Evolutionary conservation across 441 rosid species (phyloP).

Genomic region (Pelargonium fulgidum): DNA sequence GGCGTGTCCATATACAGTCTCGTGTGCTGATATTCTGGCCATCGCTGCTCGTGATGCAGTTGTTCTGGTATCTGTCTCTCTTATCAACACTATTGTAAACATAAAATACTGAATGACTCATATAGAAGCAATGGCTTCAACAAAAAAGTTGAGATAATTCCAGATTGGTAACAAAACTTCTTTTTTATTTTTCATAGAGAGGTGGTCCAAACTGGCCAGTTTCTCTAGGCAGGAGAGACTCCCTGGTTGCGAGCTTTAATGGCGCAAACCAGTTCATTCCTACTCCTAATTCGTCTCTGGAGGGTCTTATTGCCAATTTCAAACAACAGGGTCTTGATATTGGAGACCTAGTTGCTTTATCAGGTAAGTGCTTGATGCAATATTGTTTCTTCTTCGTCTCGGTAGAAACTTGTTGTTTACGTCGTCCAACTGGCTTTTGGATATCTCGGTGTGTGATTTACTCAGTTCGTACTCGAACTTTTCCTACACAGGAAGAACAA

Average conservation of each 20-base stretch:
- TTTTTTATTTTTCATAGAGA: constrained; percentile 34
- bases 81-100: neutral
- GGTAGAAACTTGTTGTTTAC: too few relatives aligned
- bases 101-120: too few relatives aligned
- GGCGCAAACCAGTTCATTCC: constrained; percentile 70
- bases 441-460: too few relatives aligned
- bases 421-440: too few relatives aligned
- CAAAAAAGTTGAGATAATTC: neutral
- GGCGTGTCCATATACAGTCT: constrained; percentile 66
- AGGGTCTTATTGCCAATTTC: constrained; percentile 51
- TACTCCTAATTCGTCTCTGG: constrained; percentile 67
- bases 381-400: too few relatives aligned
- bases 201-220: constrained; percentile 74
- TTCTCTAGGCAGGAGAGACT: constrained; percentile 63
- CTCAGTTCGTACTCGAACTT: too few relatives aligned
- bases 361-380: constrained; percentile 30
- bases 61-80: constrained; percentile 28
- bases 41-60: constrained; percentile 74
- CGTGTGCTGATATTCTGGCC: constrained; percentile 69
- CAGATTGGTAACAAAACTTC: neutral
- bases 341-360: constrained; percentile 55
- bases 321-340: constrained; percentile 50
- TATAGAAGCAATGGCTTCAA: neutral
- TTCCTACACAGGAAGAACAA: too few relatives aligned
- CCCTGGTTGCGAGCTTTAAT: constrained; percentile 53